Conservation (phyloP, 202 grass and related monocot species). For the Saccharum hybrid region DNA sequence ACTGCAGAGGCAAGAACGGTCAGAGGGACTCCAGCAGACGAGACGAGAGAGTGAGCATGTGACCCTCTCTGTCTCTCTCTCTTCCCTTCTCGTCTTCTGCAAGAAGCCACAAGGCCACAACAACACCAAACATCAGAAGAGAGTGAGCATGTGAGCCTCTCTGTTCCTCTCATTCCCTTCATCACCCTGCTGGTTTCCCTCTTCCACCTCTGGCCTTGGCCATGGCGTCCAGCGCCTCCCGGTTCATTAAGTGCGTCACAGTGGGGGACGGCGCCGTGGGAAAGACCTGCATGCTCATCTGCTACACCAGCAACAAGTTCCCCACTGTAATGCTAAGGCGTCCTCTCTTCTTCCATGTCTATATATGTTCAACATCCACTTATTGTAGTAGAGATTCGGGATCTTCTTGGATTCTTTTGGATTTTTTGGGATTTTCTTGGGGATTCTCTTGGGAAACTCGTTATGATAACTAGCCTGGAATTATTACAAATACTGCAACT, state of each 20-base stretch:
- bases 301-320: conserved; percentile 83
- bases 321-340: conserved; percentile 53
- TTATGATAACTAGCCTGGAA: neutral
- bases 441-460: neutral
- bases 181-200: neutral
- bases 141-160: neutral
- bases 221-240: conserved; percentile 68
- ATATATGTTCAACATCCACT: conserved; percentile 20
- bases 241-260: conserved; percentile 81
- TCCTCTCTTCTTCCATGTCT: neutral
- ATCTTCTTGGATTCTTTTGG: conserved; percentile 13
- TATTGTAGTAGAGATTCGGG: neutral
- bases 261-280: conserved; percentile 77
- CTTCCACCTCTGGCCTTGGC: neutral
- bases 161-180: neutral
- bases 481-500: neutral
- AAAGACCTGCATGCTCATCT: conserved; percentile 86
- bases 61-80: neutral
- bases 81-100: neutral
- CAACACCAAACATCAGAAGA: conserved; percentile 9
- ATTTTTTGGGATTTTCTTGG: neutral
- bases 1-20: neutral
- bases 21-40: neutral
- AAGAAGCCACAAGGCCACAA: conserved; percentile 23
- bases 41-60: conserved; percentile 36